These are phyloP conservation scores for Candida sakaeoensis DNA, from an alignment of 805 yeast species.

Conservation along the genomic window DNA sequence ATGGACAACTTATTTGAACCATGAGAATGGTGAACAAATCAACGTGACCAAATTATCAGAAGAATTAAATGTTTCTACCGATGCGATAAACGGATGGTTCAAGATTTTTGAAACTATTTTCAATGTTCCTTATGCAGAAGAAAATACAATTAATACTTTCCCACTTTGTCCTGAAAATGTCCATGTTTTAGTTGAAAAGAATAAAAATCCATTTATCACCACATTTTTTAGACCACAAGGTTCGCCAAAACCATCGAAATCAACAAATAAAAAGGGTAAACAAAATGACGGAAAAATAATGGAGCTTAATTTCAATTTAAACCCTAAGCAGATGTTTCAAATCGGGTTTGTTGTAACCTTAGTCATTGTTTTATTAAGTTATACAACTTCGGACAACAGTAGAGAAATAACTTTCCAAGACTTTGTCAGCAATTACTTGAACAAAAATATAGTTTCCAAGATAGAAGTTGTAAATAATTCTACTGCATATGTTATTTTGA, in stretches of 20 bases:
- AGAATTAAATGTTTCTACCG: conserved; percentile 5
- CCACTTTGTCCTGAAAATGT: conserved; percentile 27
- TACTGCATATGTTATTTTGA: conserved; percentile 67
- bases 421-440: conserved; percentile 70
- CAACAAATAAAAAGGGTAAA: conserved; percentile 9
- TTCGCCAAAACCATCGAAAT: conserved; percentile 4
- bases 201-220: conserved; percentile 4
- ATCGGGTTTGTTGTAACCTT: conserved; percentile 30
- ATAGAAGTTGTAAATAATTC: conserved; percentile 74
- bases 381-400: conserved; percentile 12
- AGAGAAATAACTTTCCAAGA: conserved; percentile 87
- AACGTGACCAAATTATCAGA: conserved; percentile 5
- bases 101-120: conserved; percentile 25
- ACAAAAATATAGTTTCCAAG: conserved; percentile 71
- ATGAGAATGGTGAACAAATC: conserved; percentile 16
- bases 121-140: conserved; percentile 22
- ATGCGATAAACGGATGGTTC: conserved; percentile 25
- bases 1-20: conserved; percentile 14
- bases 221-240: conserved; percentile 6
- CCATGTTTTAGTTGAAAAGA: conserved; percentile 12
- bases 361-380: background rate
- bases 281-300: conserved; percentile 6
- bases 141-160: conserved; percentile 17
- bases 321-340: conserved; percentile 25
- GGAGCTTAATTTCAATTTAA: conserved; percentile 24